phyloP scores from a whole-genome alignment of 2,329 filamentous ascomycete genomes.

The Bipolaris oryzae region DNA sequence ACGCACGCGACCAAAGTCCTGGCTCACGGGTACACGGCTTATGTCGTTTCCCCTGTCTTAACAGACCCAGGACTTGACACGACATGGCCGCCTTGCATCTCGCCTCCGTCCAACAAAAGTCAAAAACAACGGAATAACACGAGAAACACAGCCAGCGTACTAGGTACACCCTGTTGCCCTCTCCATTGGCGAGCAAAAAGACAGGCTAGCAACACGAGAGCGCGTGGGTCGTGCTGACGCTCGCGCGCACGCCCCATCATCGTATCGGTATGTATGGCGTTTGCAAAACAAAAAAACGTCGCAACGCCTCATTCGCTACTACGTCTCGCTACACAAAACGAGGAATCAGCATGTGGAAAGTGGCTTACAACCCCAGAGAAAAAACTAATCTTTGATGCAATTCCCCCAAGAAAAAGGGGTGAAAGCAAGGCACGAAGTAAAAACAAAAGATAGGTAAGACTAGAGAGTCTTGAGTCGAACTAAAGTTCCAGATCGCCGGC shows the following conservation, averaged over 20 bases:
- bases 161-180: too few relatives aligned
- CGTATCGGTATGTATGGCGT: neutral
- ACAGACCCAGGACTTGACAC: neutral
- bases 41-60: neutral
- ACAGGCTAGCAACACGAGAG: neutral
- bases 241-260: neutral
- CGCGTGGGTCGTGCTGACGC: constrained; percentile 2
- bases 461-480: too few relatives aligned
- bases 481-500: neutral
- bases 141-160: too few relatives aligned
- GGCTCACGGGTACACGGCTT: constrained; percentile 1
- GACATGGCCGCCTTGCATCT: neutral
- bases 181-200: too few relatives aligned
- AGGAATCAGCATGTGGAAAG: too few relatives aligned
- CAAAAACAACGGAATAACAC: too few relatives aligned
- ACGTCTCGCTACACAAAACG: neutral
- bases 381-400: too few relatives aligned
- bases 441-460: neutral
- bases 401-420: neutral
- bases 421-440: neutral
- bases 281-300: neutral
- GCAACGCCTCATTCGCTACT: neutral
- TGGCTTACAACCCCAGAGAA: too few relatives aligned
- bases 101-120: neutral
- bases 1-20: neutral